These are phyloP conservation scores for Canavalia gladiata DNA, from an alignment of 306 rosid species.

Conservation along the genomic window DNA sequence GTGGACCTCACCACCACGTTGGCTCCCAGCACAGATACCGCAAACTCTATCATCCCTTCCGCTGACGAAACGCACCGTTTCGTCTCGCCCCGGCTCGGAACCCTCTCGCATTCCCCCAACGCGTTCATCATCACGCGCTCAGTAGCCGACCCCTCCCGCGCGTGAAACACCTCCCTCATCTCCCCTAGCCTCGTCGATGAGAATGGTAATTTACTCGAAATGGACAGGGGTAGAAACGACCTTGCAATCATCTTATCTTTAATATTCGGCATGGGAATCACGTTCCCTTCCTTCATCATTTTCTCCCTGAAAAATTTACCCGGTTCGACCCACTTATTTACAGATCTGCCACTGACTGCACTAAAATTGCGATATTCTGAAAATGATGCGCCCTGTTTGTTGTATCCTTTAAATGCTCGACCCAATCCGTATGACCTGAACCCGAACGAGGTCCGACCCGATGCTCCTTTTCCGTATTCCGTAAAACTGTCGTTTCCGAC, in stretches of 20 bases:
- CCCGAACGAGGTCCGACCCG: conserved; percentile 58
- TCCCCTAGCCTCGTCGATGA: conserved; percentile 46
- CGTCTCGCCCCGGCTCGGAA: conserved; percentile 70
- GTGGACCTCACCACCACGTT: conserved; percentile 59
- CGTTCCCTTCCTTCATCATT: conserved; percentile 67
- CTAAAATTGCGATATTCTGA: conserved; percentile 61
- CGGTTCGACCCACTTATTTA: conserved; percentile 62
- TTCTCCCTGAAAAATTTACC: conserved; percentile 87
- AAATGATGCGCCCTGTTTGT: conserved; percentile 64
- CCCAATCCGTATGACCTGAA: conserved; percentile 74
- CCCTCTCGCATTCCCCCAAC: conserved; percentile 72
- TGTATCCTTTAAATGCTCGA: conserved; percentile 70
- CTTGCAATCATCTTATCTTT: conserved; percentile 74
- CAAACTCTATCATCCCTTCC: conserved; percentile 84
- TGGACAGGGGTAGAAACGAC: conserved; percentile 72
- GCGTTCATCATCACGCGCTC: conserved; percentile 61
- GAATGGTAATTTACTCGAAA: conserved; percentile 72
- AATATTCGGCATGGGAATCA: conserved; percentile 77
- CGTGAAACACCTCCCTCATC: conserved; percentile 57
- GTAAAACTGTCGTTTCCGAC: conserved; percentile 85
- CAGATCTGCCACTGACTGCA: conserved; percentile 52
- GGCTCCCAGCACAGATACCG: conserved; percentile 61
- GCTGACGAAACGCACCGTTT: conserved; percentile 80
- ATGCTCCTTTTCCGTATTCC: conserved; percentile 73
- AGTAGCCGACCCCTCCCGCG: conserved; percentile 53